These are phyloP conservation scores for Ogataea thermomethanolica DNA, from an alignment of 805 yeast genomes.

Conservation along the genomic window DNA sequence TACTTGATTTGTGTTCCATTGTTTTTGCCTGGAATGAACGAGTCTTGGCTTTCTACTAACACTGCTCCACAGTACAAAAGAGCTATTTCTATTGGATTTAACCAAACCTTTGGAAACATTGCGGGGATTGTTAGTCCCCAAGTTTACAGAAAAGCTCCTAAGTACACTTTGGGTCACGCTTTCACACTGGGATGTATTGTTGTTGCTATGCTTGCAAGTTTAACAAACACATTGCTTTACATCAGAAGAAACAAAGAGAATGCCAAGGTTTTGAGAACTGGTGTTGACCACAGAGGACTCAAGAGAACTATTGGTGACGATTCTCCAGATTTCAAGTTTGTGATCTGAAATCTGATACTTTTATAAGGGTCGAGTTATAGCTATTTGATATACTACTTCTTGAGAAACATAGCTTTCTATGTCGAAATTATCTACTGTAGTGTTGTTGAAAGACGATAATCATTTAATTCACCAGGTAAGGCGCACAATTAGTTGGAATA, in stretches of 20 bases:
- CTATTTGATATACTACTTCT: too few species aligned
- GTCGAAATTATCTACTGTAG: too few species aligned
- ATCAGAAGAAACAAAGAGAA: constrained; percentile 9
- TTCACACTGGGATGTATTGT: constrained; percentile 35
- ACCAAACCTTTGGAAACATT: constrained; percentile 43
- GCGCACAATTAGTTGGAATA: too few species aligned
- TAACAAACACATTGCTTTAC: constrained; percentile 1
- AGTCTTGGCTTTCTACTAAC: constrained; percentile 43
- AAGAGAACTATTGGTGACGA: constrained; percentile 13
- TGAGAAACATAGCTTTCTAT: too few species aligned
- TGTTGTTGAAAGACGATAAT: too few species aligned
- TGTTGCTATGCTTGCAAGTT: constrained; percentile 14
- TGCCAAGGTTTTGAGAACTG: constrained; percentile 4
- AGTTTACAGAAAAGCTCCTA: constrained; percentile 38
- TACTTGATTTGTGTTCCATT: constrained; percentile 36
- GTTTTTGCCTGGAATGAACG: constrained; percentile 36
- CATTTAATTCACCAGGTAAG: too few species aligned
- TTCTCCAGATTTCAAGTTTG: constrained; percentile 10
- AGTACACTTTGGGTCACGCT: constrained; percentile 37
- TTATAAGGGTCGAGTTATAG: too few species aligned
- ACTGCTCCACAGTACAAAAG: constrained; percentile 41
- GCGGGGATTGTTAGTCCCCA: constrained; percentile 46
- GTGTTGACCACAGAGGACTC: constrained; percentile 9
- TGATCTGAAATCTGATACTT: background rate
- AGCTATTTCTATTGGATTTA: constrained; percentile 40